Evolutionary conservation across 257 asterid species (phyloP).

Genomic region (Solanum peruvianum): DNA sequence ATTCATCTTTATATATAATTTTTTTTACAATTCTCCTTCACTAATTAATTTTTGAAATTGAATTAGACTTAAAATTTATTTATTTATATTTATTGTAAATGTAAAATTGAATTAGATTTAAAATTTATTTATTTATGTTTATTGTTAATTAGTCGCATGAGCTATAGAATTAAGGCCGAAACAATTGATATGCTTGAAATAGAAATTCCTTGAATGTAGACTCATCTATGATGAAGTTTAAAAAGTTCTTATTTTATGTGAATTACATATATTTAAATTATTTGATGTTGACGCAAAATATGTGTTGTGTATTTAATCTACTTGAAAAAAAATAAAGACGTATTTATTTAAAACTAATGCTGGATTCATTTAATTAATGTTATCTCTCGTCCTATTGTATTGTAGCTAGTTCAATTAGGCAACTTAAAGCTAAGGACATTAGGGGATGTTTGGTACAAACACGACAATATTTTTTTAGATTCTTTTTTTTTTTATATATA

Average conservation of each 20-base stretch:
- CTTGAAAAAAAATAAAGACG: neutral
- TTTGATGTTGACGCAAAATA: neutral
- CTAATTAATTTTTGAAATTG: too few species aligned
- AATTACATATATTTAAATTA: neutral
- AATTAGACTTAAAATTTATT: too few species aligned
- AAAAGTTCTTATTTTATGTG: neutral
- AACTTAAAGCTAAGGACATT: neutral
- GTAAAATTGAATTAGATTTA: rapidly evolving
- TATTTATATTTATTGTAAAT: neutral
- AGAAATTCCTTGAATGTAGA: neutral
- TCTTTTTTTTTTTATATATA: too few species aligned
- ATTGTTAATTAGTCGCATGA: neutral
- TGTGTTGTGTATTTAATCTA: neutral
- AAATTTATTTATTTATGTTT: too few species aligned
- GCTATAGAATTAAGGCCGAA: neutral
- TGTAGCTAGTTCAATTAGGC: neutral
- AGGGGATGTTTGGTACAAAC: neutral
- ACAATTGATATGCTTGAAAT: neutral
- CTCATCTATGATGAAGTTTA: neutral
- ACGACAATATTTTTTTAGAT: too few species aligned
- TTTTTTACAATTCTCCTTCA: too few species aligned
- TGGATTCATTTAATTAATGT: neutral
- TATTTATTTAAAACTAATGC: neutral
- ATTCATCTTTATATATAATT: too few species aligned
- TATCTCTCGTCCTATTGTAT: neutral